phyloP scores from a whole-genome alignment of 768 basidiomycete genomes.

The Leccinum subgranulosum region DNA sequence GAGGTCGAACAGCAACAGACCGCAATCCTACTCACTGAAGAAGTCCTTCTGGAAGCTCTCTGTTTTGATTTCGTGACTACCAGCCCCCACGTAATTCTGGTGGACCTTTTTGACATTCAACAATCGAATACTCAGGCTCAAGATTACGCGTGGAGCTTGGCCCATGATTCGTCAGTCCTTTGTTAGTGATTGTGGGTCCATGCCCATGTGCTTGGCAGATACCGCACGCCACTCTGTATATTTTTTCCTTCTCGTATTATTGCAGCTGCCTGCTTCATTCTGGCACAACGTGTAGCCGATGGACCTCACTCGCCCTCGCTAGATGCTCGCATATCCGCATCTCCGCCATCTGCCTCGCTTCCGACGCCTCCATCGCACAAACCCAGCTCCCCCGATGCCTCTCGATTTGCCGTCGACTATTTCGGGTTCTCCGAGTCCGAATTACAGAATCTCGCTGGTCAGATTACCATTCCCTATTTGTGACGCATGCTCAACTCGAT shows the following conservation, averaged over 20 bases:
- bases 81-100: slow-evolving; percentile 72
- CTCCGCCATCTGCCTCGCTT: slow-evolving; percentile 70
- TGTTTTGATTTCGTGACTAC: slow-evolving; percentile 84
- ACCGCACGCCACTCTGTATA: slow-evolving; percentile 76
- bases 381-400: slow-evolving; percentile 65
- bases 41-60: slow-evolving; percentile 74
- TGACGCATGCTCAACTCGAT: slow-evolving; percentile 2
- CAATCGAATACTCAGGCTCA: slow-evolving; percentile 49
- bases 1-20: slow-evolving; percentile 72
- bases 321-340: slow-evolving; percentile 68
- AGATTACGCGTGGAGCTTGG: slow-evolving; percentile 82
- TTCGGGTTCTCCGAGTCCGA: slow-evolving; percentile 63
- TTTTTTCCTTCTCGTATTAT: slow-evolving; percentile 66
- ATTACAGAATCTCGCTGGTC: slow-evolving; percentile 59
- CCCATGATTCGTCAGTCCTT: slow-evolving; percentile 75
- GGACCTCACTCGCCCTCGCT: slow-evolving; percentile 73
- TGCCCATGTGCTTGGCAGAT: slow-evolving; percentile 41
- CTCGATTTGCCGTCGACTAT: slow-evolving; percentile 64
- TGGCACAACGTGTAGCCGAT: slow-evolving; percentile 70
- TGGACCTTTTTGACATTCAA: slow-evolving; percentile 64
- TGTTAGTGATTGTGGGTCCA: not conserved
- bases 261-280: slow-evolving; percentile 73
- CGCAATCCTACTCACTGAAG: slow-evolving; percentile 71
- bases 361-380: slow-evolving; percentile 81
- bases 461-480: slow-evolving; percentile 8